Evolutionary conservation across 345 rosid genomes (phyloP).

Genomic region (Bruguiera sexangula): DNA sequence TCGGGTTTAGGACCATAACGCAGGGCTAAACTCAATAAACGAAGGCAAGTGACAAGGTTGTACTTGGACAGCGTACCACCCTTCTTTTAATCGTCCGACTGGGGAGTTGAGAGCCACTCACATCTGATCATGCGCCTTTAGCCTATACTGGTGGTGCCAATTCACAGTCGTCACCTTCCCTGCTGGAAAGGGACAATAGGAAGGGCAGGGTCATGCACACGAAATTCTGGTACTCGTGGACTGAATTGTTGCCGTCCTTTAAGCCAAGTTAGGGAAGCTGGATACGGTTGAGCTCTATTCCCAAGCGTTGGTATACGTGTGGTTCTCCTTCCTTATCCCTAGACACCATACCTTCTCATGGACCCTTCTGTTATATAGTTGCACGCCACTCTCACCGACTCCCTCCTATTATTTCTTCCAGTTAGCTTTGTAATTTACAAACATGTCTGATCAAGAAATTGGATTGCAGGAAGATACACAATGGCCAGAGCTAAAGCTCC

Average conservation of each 20-base stretch:
- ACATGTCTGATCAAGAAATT: conserved; percentile 47
- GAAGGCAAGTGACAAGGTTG: conserved; percentile 26
- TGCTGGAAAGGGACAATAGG: conserved; percentile 32
- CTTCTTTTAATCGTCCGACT: background rate
- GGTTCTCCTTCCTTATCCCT: conserved; percentile 98
- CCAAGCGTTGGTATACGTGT: conserved; percentile 68
- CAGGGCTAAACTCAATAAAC: background rate
- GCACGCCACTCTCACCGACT: conserved; percentile 24
- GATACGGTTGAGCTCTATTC: conserved; percentile 52
- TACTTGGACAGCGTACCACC: conserved; percentile 13
- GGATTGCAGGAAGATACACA: conserved; percentile 35
- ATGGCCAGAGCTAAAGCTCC: conserved; percentile 60
- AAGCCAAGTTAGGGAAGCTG: conserved; percentile 34
- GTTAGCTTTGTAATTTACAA: conserved; percentile 3
- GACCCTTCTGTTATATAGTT: conserved; percentile 16
- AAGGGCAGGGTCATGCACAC: conserved; percentile 26
- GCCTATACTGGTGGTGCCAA: conserved; percentile 25
- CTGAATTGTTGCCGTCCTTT: conserved; percentile 46
- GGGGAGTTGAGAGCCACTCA: conserved; percentile 29
- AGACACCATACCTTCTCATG: conserved; percentile 20
- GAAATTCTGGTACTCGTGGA: conserved; percentile 48
- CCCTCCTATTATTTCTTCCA: conserved; percentile 17
- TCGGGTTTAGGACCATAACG: background rate
- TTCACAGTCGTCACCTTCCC: conserved; percentile 16
- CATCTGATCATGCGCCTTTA: conserved; percentile 8